Conservation (phyloP, 1,284 basidiomycete species). For the Thelephora terrestris region DNA sequence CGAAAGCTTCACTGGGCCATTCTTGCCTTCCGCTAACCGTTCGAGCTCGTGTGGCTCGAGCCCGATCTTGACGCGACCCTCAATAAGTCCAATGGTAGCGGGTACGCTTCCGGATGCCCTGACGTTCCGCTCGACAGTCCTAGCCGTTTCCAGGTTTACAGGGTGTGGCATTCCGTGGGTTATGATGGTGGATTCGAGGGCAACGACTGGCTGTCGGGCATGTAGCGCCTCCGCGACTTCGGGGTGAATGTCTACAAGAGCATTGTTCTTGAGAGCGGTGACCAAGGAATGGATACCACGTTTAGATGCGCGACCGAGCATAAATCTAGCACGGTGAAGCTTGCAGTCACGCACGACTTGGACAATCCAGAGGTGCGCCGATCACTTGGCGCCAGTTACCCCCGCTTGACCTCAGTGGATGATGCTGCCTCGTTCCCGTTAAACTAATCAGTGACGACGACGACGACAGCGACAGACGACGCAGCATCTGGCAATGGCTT, state of each 20-base stretch:
- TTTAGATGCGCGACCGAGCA: not conserved
- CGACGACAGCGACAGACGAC: no score
- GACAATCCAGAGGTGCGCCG: no score
- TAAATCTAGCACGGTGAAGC: no score
- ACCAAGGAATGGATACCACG: slow-evolving; percentile 6
- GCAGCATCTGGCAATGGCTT: slow-evolving; percentile 19
- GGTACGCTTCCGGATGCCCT: slow-evolving; percentile 70
- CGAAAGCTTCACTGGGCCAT: slow-evolving; percentile 68
- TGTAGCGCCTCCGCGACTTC: slow-evolving; percentile 74
- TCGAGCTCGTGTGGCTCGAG: slow-evolving; percentile 59
- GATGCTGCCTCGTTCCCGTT: no score
- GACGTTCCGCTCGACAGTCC: slow-evolving; percentile 72
- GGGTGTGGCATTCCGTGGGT: slow-evolving; percentile 89
- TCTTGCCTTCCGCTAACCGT: slow-evolving; percentile 52
- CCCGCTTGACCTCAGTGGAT: no score
- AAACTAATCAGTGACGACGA: no score
- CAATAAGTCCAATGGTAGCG: slow-evolving; percentile 84
- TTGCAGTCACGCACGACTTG: no score
- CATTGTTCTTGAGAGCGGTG: slow-evolving; percentile 12
- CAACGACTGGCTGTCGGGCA: slow-evolving; percentile 50
- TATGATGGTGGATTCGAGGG: slow-evolving; percentile 83
- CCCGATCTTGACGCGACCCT: slow-evolving; percentile 83
- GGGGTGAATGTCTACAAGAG: slow-evolving; percentile 57
- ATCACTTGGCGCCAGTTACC: no score
- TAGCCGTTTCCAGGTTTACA: slow-evolving; percentile 64